phyloP scores from a whole-genome alignment of 2,329 filamentous ascomycete species.

The Huntiella abstrusa region DNA sequence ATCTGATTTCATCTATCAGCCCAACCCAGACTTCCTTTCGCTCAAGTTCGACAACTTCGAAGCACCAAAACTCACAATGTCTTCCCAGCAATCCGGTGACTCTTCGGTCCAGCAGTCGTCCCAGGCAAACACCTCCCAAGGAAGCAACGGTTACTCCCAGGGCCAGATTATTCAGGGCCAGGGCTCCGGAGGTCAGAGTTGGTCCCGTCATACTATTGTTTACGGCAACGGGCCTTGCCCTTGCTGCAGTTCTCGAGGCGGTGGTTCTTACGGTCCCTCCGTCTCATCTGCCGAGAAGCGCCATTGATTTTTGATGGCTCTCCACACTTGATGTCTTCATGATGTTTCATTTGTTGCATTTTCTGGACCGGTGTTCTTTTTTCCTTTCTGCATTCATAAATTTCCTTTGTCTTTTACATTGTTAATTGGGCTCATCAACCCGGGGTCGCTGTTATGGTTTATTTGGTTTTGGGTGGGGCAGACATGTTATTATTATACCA shows the following conservation, averaged over 20 bases:
- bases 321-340: neutral
- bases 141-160: constrained; percentile 17
- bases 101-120: too few relatives aligned
- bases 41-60: too few relatives aligned
- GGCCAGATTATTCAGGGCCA: constrained; percentile 32
- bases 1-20: constrained; percentile 26
- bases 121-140: too few relatives aligned
- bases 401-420: neutral
- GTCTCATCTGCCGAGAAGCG: constrained; percentile 34
- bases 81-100: too few relatives aligned
- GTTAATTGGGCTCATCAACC: neutral
- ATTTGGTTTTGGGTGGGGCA: too few relatives aligned
- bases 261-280: constrained; percentile 34
- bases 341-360: neutral
- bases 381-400: neutral
- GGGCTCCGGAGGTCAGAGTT: constrained; percentile 29
- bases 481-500: too few relatives aligned
- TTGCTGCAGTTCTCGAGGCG: constrained; percentile 30
- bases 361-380: neutral
- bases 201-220: constrained; percentile 39
- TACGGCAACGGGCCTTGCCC: constrained; percentile 39
- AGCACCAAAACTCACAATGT: too few relatives aligned
- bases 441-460: too few relatives aligned
- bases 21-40: constrained; percentile 30
- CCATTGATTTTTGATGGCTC: constrained; percentile 13